Evolutionary conservation across 2,329 filamentous ascomycete genomes (phyloP).

Genomic region (Alternaria longipes): DNA sequence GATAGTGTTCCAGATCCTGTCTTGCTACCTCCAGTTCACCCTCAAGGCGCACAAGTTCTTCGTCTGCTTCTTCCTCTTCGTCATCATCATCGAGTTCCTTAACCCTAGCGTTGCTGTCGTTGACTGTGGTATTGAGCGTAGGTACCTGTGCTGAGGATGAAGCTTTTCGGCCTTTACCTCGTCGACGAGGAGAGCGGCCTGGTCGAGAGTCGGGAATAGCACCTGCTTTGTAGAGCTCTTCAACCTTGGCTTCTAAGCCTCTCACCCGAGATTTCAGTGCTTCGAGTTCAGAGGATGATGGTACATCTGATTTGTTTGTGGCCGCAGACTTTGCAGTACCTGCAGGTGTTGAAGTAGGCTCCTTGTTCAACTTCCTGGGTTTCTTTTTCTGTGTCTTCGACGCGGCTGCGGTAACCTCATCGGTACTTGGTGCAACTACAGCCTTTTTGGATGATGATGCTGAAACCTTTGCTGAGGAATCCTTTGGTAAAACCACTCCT

Average conservation of each 20-base stretch:
- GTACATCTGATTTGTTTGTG: conserved; percentile 12
- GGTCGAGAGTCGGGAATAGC: conserved; percentile 16
- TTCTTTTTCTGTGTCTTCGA: conserved; percentile 22
- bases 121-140: conserved; percentile 20
- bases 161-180: conserved; percentile 44
- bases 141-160: conserved; percentile 34
- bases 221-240: conserved; percentile 43
- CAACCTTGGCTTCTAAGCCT: conserved; percentile 49
- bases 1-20: conserved; percentile 41
- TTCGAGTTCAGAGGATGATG: conserved; percentile 41
- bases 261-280: conserved; percentile 48
- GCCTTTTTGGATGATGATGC: conserved; percentile 7
- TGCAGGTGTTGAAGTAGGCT: conserved; percentile 24
- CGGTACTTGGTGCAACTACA: conserved; percentile 15
- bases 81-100: conserved; percentile 24
- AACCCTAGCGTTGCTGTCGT: conserved; percentile 21
- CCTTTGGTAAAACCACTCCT: conserved; percentile 34
- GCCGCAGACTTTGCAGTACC: conserved; percentile 6
- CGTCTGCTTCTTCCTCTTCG: conserved; percentile 42
- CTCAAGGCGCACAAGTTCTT: conserved; percentile 45
- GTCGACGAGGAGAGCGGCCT: conserved; percentile 42
- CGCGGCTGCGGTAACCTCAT: conserved; percentile 4
- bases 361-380: conserved; percentile 48
- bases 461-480: conserved; percentile 18
- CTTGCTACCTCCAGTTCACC: conserved; percentile 45